Percentiles rank a stretch among this genome's conserved stretches.
These are phyloP conservation scores for Cryptosporidium baileyi DNA, from an alignment of 169 alveolate genomes.

Conservation along the genomic window DNA sequence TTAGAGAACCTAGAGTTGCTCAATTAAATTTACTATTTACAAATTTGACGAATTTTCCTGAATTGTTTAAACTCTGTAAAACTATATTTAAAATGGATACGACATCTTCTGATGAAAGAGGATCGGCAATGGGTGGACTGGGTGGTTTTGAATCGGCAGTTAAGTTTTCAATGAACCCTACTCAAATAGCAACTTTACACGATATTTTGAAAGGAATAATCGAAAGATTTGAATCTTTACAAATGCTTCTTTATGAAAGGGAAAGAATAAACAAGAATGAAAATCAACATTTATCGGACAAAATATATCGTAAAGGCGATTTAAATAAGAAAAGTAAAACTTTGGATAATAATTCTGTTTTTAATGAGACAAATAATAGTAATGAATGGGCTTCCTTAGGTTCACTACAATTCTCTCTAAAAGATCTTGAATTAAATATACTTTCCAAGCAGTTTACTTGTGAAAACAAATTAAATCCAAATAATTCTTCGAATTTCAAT, in stretches of 20 bases:
- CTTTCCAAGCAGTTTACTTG: not conserved
- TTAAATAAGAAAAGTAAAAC: not conserved
- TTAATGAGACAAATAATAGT: not conserved
- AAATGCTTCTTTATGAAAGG: conserved; percentile 75
- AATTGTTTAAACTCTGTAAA: conserved; percentile 66
- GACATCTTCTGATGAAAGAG: not conserved
- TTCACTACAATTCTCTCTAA: conserved; percentile 45
- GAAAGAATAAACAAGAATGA: conserved; percentile 13
- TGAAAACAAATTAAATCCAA: not conserved
- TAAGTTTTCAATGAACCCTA: conserved; percentile 58
- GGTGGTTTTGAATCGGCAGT: conserved; percentile 66
- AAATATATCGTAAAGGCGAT: not conserved
- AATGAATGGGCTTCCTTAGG: conserved; percentile 65
- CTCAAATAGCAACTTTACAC: conserved; percentile 40
- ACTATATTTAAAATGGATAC: conserved; percentile 52
- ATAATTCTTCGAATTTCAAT: too few relatives aligned
- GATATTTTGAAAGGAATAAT: conserved; percentile 68
- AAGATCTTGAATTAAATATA: conserved; percentile 17
- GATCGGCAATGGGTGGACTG: conserved; percentile 28
- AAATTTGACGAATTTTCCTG: conserved; percentile 71
- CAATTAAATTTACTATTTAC: conserved; percentile 74
- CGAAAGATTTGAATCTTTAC: conserved; percentile 71
- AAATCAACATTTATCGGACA: not conserved
- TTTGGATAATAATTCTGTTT: not conserved
- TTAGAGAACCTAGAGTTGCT: conserved; percentile 70